Evolutionary conservation across 352 stramenopile genomes (phyloP).

Genomic region (Globisporangium sylvaticum): DNA sequence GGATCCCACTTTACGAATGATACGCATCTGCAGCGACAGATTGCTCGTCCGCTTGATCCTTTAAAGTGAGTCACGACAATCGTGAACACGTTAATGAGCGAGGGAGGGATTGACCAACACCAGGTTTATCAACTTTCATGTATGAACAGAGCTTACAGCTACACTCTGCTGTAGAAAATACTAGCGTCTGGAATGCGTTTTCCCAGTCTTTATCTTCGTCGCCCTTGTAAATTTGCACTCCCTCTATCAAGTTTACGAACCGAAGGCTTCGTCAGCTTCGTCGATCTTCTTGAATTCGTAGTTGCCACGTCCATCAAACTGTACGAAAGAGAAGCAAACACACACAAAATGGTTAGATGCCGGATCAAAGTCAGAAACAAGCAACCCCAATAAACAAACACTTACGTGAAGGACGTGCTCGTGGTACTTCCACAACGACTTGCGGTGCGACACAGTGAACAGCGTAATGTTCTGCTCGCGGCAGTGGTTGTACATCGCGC

Average conservation of each 20-base stretch:
- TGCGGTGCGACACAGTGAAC: slow-evolving; percentile 90
- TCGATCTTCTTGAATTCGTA: slow-evolving; percentile 88
- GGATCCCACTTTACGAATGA: neutral
- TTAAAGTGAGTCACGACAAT: neutral
- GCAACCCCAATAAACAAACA: slow-evolving; percentile 11
- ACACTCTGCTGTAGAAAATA: neutral
- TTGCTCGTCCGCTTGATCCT: neutral
- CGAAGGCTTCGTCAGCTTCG: slow-evolving; percentile 70
- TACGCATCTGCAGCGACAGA: neutral
- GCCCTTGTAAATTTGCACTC: neutral
- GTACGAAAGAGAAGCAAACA: slow-evolving; percentile 7
- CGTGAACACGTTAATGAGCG: neutral
- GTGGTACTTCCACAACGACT: slow-evolving; percentile 89
- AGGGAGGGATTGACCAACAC: neutral
- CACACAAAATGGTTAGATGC: slow-evolving; percentile 2
- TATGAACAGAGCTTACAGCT: slow-evolving; percentile 5
- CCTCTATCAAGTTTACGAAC: slow-evolving; percentile 39
- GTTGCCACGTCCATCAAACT: slow-evolving; percentile 82
- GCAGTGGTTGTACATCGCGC: slow-evolving; percentile 83
- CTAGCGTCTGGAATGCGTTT: neutral
- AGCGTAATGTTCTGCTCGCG: slow-evolving; percentile 88
- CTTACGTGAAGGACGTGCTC: slow-evolving; percentile 77
- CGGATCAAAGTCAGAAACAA: neutral
- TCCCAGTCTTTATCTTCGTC: neutral
- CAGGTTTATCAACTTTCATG: neutral